Conservation (phyloP, 176 grass and related monocot species). For the Zea luxurians region DNA sequence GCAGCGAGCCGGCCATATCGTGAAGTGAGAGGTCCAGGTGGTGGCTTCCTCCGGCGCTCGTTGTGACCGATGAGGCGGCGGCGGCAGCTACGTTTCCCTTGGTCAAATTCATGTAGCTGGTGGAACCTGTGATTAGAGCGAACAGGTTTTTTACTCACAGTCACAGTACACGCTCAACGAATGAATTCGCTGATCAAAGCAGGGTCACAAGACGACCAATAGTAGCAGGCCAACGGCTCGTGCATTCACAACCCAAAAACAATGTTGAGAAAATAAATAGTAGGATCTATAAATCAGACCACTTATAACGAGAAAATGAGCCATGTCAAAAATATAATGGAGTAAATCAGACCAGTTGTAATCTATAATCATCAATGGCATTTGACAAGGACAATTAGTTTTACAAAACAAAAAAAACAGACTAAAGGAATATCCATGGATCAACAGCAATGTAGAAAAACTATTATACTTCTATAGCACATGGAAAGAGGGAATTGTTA, state of each 20-base stretch:
- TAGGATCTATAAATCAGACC: background rate
- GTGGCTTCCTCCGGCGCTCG: constrained; percentile 68
- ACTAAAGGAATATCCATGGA: background rate
- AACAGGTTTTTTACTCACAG: background rate
- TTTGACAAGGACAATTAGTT: background rate
- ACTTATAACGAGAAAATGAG: background rate
- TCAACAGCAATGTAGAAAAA: constrained; percentile 23
- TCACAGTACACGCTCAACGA: background rate
- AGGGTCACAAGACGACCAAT: background rate
- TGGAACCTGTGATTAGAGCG: constrained; percentile 60
- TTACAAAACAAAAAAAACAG: constrained; percentile 11
- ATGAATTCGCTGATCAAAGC: background rate
- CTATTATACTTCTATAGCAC: background rate
- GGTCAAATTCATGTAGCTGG: constrained; percentile 84
- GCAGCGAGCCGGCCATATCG: constrained; percentile 57
- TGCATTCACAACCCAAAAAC: background rate
- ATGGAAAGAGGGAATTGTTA: constrained; percentile 39
- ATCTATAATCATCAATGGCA: background rate
- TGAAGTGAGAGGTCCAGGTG: constrained; percentile 57
- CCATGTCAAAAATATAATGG: background rate
- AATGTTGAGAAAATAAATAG: background rate
- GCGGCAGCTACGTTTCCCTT: constrained; percentile 85
- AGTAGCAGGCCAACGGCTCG: background rate
- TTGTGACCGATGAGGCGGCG: constrained; percentile 77
- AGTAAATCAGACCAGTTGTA: background rate